Conservation (phyloP, 1,139 yeast species). For the Candida mesenterica region DNA sequence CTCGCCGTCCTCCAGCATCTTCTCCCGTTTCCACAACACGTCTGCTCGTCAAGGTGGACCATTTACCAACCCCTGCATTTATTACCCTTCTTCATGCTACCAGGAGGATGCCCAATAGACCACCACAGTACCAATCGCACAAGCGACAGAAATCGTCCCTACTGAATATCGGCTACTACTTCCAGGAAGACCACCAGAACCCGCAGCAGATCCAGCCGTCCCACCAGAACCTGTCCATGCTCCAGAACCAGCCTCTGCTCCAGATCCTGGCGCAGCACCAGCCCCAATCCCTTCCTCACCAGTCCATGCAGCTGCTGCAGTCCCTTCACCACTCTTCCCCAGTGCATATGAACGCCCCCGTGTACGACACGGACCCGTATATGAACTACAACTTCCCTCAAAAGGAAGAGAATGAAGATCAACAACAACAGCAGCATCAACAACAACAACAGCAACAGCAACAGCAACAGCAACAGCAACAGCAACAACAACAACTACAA, state of each 20-base stretch:
- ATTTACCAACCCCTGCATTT: too few species aligned
- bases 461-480: too few species aligned
- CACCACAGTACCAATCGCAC: slow-evolving; percentile 25
- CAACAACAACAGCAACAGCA: too few species aligned
- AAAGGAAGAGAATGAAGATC: slow-evolving; percentile 6
- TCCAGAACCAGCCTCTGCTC: slow-evolving; percentile 4
- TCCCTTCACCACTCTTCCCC: neutral
- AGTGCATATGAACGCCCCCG: slow-evolving; percentile 1
- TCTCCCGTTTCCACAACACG: too few species aligned
- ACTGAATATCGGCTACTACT: slow-evolving; percentile 36
- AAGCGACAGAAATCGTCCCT: slow-evolving; percentile 44
- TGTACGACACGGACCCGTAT: slow-evolving; percentile 11
- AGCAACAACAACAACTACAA: too few species aligned
- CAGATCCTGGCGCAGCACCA: neutral
- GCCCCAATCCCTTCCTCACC: slow-evolving; percentile 1
- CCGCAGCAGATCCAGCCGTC: slow-evolving; percentile 7
- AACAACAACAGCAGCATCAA: too few species aligned
- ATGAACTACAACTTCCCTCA: slow-evolving; percentile 15
- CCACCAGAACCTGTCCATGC: neutral
- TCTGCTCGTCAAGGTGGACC: too few species aligned
- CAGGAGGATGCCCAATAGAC: slow-evolving; percentile 10
- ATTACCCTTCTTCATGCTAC: slow-evolving; percentile 1
- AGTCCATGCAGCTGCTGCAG: slow-evolving; percentile 4
- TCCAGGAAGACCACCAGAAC: slow-evolving; percentile 16
- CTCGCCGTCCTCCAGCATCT: too few species aligned